Evolutionary conservation across 371 early-diverging fungal species (phyloP).

Genomic region (Syncephalastrum contaminatum): DNA sequence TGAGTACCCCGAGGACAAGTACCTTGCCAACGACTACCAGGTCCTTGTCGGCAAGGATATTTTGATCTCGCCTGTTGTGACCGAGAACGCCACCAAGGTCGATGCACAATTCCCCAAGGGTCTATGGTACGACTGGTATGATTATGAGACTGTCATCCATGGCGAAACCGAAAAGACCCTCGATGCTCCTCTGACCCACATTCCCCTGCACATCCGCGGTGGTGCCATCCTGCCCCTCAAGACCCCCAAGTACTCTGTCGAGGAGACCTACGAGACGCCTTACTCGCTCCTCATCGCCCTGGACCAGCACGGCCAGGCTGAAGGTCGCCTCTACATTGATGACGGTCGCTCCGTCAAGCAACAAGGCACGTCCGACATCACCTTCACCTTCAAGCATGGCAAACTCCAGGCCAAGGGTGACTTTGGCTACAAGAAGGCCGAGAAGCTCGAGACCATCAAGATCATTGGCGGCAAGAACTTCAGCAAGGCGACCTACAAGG

Average conservation of each 20-base stretch:
- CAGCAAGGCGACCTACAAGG: slow-evolving; percentile 9
- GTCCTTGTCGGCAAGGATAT: slow-evolving; percentile 41
- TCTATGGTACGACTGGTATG: slow-evolving; percentile 57
- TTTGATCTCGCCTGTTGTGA: slow-evolving; percentile 58
- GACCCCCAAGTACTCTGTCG: slow-evolving; percentile 44
- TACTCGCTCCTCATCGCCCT: slow-evolving; percentile 53
- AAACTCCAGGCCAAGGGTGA: slow-evolving; percentile 25
- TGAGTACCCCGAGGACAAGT: slow-evolving; percentile 27
- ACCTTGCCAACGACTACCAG: slow-evolving; percentile 30
- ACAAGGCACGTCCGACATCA: slow-evolving; percentile 23
- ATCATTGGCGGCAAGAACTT: slow-evolving; percentile 7
- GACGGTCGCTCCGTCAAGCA: slow-evolving; percentile 53
- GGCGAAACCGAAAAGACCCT: slow-evolving; percentile 19
- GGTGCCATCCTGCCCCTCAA: slow-evolving; percentile 52
- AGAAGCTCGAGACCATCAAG: slow-evolving; percentile 19
- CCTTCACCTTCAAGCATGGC: slow-evolving; percentile 23
- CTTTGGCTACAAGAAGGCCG: slow-evolving; percentile 29
- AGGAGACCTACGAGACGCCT: slow-evolving; percentile 39
- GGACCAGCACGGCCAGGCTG: slow-evolving; percentile 35
- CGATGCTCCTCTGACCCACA: slow-evolving; percentile 45
- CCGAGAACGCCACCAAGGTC: slow-evolving; percentile 38
- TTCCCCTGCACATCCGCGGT: slow-evolving; percentile 51
- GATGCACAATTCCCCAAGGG: slow-evolving; percentile 56
- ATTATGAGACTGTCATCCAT: slow-evolving; percentile 10
- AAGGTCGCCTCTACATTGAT: slow-evolving; percentile 56